Evolutionary conservation across 2,329 filamentous ascomycete species (phyloP), one percentile per base, ranked within the genome.

Genomic region (Paradendryphiella salina): DNA sequence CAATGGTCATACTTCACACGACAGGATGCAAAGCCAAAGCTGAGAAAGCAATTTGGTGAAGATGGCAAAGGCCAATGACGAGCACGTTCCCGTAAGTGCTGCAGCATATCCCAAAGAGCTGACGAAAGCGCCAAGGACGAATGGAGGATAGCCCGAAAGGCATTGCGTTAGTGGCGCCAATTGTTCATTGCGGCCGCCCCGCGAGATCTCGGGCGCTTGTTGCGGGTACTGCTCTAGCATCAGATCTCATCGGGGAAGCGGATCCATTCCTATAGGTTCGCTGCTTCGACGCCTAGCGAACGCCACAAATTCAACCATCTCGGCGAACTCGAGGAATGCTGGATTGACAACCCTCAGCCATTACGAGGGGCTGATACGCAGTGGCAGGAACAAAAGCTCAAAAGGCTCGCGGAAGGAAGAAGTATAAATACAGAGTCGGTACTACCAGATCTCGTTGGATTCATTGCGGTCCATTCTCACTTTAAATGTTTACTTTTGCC

Each of bases 161-260:
- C 11, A 18, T 33, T 18, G 28, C 39, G 18, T 44, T 44, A 26
- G 46, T 8, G 18, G 28, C 28, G 8, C n/a, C 4, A 29, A 15
- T 6, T 31, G 29, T 14, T 15, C 14, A 26, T 17, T 5, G 8
- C 18, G 40, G 36, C 42, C 31, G 21, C 33, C 37, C 28, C 44
- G 21, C 43, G 35, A 26, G 32, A 46, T 38, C 33, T 37, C 32
- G 23, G 18, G 31, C 43, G 20, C 28, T 36, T 15, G 34, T 10
- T 31, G 28, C 26, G 37, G 32, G 29, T 38, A 26, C 13, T 23
- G 39, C 37, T 17, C 20, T 35, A 40, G 18, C 26, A 32, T 17
- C 13, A 41, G 43, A 40, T 47, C 47, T 32, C 18, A 15, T 21
- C 39, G 50, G 50, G 50, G 50, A 43, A 39, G 26, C 32, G 50